Evolutionary conservation across 2,329 filamentous ascomycete genomes (phyloP).

Genomic region (Trichoderma guizhouense): DNA sequence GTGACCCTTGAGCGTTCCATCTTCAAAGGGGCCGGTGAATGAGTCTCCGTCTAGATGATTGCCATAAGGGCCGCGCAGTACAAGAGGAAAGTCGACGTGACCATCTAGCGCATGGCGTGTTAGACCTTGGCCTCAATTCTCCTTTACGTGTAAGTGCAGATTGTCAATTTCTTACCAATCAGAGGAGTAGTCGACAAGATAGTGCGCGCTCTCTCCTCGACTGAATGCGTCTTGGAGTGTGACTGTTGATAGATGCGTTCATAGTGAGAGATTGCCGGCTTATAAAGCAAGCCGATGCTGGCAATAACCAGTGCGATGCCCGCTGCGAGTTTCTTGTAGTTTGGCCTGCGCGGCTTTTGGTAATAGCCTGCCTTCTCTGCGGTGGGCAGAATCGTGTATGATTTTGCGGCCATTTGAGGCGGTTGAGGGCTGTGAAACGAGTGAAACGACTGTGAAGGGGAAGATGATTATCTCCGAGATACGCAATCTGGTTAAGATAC

Average conservation of each 20-base stretch:
- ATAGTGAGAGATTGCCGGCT: conserved; percentile 26
- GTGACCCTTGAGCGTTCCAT: conserved; percentile 65
- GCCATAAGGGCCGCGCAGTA: conserved; percentile 61
- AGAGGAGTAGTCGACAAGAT: conserved; percentile 47
- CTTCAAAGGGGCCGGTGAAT: conserved; percentile 72
- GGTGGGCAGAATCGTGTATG: conserved; percentile 3
- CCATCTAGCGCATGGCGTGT: conserved; percentile 48
- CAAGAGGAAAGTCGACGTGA: conserved; percentile 81
- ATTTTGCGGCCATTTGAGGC: neutral
- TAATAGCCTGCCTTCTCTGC: neutral
- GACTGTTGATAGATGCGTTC: conserved; percentile 25
- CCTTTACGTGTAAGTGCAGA: neutral
- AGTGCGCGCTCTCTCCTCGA: conserved; percentile 45
- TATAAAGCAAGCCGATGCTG: conserved; percentile 27
- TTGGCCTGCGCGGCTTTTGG: conserved; percentile 22
- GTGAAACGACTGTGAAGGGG: neutral
- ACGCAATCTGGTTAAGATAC: neutral
- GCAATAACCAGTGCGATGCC: conserved; percentile 28
- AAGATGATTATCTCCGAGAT: neutral
- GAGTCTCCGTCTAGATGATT: conserved; percentile 75
- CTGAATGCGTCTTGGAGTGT: conserved; percentile 30
- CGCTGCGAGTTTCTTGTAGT: conserved; percentile 25
- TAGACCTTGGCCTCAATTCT: no score
- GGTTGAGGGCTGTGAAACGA: neutral
- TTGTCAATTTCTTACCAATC: conserved; percentile 40